phyloP scores from a whole-genome alignment of 169 alveolate genomes.

The Cryptosporidium ubiquitum region DNA sequence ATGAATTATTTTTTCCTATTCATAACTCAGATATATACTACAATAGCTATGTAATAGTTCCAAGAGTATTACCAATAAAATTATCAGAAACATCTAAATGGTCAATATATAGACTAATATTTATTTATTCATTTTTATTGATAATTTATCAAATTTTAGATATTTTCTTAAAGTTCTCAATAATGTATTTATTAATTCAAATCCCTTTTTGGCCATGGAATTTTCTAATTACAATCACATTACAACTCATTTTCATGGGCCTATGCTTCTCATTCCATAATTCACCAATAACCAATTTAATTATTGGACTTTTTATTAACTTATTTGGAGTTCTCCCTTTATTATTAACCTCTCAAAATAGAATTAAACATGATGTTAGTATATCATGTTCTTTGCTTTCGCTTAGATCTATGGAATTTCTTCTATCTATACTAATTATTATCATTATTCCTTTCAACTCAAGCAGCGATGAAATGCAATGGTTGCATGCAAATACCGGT shows the following conservation, averaged over 20 bases:
- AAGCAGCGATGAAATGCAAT: not conserved
- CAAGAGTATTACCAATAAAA: constrained; percentile 30
- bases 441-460: constrained; percentile 25
- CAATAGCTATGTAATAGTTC: constrained; percentile 13
- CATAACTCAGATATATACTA: not conserved
- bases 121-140: constrained; percentile 18
- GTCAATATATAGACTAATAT: not conserved
- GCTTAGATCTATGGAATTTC: constrained; percentile 52
- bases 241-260: constrained; percentile 32
- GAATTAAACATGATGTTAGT: constrained; percentile 36
- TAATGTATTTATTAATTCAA: constrained; percentile 19
- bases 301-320: constrained; percentile 46
- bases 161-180: constrained; percentile 7
- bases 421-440: constrained; percentile 4
- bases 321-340: constrained; percentile 49
- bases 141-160: constrained; percentile 24
- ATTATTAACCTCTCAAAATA: constrained; percentile 27
- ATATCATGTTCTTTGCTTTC: constrained; percentile 40
- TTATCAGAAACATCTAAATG: not conserved
- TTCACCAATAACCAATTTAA: constrained; percentile 63
- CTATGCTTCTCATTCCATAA: constrained; percentile 51
- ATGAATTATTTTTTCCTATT: constrained; percentile 4
- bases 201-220: constrained; percentile 70
- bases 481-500: constrained; percentile 6
- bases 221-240: constrained; percentile 15